These are phyloP conservation scores for Anastatica hierochuntica DNA, from an alignment of 345 rosid species.

Conservation along the genomic window DNA sequence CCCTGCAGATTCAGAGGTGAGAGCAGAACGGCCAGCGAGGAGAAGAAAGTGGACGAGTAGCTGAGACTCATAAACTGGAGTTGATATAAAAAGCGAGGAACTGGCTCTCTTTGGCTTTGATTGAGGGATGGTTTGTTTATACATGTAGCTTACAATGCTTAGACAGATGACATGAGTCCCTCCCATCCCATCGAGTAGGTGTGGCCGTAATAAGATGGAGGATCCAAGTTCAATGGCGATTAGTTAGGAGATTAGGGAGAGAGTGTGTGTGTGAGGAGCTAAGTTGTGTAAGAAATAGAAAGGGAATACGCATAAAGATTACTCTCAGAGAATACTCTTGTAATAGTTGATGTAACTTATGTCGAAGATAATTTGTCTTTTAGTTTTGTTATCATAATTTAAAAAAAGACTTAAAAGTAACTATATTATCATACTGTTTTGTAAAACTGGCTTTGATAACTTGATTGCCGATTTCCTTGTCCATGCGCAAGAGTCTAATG, in stretches of 20 bases:
- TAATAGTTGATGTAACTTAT: slow-evolving; percentile 21
- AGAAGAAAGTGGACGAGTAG: slow-evolving; percentile 87
- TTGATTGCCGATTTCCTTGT: slow-evolving; percentile 39
- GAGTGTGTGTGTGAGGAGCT: slow-evolving; percentile 4
- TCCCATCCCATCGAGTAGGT: slow-evolving; percentile 13
- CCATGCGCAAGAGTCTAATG: slow-evolving; percentile 44
- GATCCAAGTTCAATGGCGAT: slow-evolving; percentile 6
- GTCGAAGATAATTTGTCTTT: slow-evolving; percentile 20
- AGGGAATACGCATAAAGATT: slow-evolving; percentile 13
- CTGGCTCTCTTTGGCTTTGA: slow-evolving; percentile 19
- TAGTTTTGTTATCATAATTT: slow-evolving; percentile 18
- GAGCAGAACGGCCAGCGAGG: slow-evolving; percentile 83
- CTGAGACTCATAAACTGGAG: slow-evolving; percentile 23
- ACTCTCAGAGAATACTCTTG: slow-evolving; percentile 9
- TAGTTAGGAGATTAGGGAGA: slow-evolving; percentile 9
- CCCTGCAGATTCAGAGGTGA: slow-evolving; percentile 55
- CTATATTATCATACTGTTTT: too few relatives aligned
- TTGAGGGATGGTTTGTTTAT: slow-evolving; percentile 7
- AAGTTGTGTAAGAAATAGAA: slow-evolving; percentile 23
- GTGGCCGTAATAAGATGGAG: slow-evolving; percentile 6
- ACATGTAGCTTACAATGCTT: slow-evolving; percentile 79
- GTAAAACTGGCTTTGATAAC: too few relatives aligned
- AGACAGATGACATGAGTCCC: slow-evolving; percentile 37
- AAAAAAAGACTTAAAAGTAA: too few relatives aligned
- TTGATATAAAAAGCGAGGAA: slow-evolving; percentile 16